Evolutionary conservation across 208 protist genomes (phyloP).

Genomic region (Herpetomonas samuelpessoai): DNA sequence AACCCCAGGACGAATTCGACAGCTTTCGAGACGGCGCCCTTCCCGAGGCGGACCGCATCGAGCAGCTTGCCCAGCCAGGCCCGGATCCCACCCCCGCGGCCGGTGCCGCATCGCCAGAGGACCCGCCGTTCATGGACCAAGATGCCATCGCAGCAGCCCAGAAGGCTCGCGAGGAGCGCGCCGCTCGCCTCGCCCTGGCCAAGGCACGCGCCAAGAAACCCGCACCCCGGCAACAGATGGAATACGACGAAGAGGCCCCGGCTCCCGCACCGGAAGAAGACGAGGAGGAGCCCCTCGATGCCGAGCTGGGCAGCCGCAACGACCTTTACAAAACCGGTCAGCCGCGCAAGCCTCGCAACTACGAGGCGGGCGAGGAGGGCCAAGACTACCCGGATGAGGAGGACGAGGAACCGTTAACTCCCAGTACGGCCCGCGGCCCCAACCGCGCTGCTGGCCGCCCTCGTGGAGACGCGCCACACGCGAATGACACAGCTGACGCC

Average conservation of each 20-base stretch:
- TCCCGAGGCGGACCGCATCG: conserved; percentile 18
- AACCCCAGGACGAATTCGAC: conserved; percentile 27
- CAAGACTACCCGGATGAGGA: background rate
- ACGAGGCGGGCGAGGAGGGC: conserved; percentile 7
- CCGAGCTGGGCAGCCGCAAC: background rate
- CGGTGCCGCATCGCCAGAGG: conserved; percentile 2
- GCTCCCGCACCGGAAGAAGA: conserved; percentile 5
- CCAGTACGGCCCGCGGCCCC: conserved; percentile 2
- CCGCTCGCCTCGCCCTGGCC: conserved; percentile 1
- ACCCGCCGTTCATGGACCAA: conserved; percentile 12
- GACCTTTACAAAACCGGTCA: conserved; percentile 14
- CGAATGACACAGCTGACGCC: background rate
- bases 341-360: conserved; percentile 4
- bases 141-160: conserved; percentile 11
- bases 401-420: conserved; percentile 5
- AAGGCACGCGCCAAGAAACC: background rate
- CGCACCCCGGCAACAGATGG: background rate
- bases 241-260: background rate
- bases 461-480: background rate
- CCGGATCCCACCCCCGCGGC: background rate
- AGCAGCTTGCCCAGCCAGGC: conserved; percentile 16
- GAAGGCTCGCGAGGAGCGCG: conserved; percentile 11
- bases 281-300: conserved; percentile 11
- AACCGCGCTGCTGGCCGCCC: background rate
- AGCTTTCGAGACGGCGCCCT: conserved; percentile 25